Conservation (phyloP, 306 rosid genomes). For the Coriaria nepalensis region DNA sequence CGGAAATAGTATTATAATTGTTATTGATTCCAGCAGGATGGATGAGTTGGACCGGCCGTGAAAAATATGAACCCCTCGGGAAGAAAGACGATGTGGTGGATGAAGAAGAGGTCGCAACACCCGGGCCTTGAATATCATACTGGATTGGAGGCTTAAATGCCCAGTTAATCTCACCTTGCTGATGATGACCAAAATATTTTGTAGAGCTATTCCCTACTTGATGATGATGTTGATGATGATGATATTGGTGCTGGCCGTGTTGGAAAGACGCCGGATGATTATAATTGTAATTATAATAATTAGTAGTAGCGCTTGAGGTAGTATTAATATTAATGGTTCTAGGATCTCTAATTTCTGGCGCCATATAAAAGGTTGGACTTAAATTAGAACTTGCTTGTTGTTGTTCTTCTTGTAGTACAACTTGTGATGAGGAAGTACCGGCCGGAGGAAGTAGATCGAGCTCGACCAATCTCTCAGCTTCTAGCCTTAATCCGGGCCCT, state of each 20-base stretch:
- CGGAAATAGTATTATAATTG: constrained; percentile 13
- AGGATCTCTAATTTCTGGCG: constrained; percentile 6
- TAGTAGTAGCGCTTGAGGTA: background rate
- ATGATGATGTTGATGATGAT: too few relatives aligned
- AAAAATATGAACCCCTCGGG: constrained; percentile 29
- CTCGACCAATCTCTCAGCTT: constrained; percentile 24
- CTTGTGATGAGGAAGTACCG: background rate
- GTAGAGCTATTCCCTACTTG: too few relatives aligned
- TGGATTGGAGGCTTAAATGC: constrained; percentile 34
- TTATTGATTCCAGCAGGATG: constrained; percentile 11
- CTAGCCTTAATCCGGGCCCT: constrained; percentile 1
- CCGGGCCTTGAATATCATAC: constrained; percentile 19
- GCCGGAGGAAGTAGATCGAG: constrained; percentile 43
- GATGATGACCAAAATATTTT: constrained; percentile 2
- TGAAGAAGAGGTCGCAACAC: constrained; percentile 21
- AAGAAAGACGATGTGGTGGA: constrained; percentile 27
- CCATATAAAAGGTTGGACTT: constrained; percentile 2
- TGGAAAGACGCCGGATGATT: constrained; percentile 26
- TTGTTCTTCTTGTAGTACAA: background rate
- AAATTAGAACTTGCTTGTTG: background rate
- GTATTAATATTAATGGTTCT: background rate
- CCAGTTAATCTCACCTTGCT: constrained; percentile 45
- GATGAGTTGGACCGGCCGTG: constrained; percentile 33
- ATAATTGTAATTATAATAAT: background rate
- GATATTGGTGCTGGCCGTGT: constrained; percentile 3